Base-by-base conservation (phyloP, 768 basidiomycete species). In the Leucocoprinus sp. region DNA sequence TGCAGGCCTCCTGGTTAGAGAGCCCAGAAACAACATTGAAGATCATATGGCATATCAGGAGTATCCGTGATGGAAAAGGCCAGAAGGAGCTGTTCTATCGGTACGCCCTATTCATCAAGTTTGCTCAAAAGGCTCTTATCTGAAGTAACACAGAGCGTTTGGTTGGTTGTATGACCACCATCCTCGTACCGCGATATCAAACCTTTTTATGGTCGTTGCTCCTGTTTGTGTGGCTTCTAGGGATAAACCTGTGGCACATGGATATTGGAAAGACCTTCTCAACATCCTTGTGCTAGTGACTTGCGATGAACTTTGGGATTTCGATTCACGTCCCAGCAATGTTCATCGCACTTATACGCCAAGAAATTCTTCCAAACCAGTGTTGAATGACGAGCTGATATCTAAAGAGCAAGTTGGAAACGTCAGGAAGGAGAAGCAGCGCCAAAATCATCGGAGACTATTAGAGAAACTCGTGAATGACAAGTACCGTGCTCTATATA, bases 201-300 rank as follows among this genome's bases (percentile, higher is more conserved):
- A 84, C 54, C 70, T 85, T 3, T 67, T 56, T 15, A 56, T 66
- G 46, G 64, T 84, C 4, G 73, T 80, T 29, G 64, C 70, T 7
- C 78, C 76, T 0, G 68, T 75, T 6, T 77, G 78, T 56, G 40
- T 46, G 4, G 58, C 58, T 31, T 47, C 55, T 14, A 65, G 63
- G 54, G 53, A 60, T 48, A 60, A 29, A 51, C 19, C 45, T 53
- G 23, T 43, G 58, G 15, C 49, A 9, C 83, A 86, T 38, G 84
- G 84, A 0, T 84, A 80, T 54, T 86, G 81, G 79, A 85, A 88
- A 55, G 84, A 86, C 52, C 67, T 85, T 17, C 70, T 84, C 41
- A 80, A 84, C 42, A 77, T 87, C 39, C 65, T 86, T 4, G 69
- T 75, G 4, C 67, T 87, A 23, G 78, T 77, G 8, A 67, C 76